Conservation (phyloP, 345 rosid species). For the Populus nigra region DNA sequence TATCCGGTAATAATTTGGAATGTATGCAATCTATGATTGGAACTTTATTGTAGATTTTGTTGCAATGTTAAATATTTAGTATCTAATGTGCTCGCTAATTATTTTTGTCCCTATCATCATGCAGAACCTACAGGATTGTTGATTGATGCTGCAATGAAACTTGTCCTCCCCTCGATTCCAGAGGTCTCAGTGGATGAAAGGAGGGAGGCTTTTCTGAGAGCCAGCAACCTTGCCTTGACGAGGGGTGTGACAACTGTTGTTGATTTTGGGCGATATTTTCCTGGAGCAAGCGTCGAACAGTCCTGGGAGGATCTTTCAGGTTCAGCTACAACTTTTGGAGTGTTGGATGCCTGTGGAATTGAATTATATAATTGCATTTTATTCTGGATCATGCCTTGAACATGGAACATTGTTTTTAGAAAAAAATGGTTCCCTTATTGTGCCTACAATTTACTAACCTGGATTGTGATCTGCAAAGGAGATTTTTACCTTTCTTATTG, state of each 20-base stretch:
- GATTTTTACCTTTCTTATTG: too few relatives aligned
- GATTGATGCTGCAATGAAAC: constrained; percentile 86
- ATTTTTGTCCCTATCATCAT: background rate
- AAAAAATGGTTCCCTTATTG: background rate
- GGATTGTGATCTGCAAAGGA: too few relatives aligned
- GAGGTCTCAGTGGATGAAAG: constrained; percentile 68
- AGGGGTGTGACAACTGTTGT: constrained; percentile 84
- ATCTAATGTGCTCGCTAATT: background rate
- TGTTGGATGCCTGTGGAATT: constrained; percentile 6
- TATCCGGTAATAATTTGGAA: background rate
- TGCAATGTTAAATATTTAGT: background rate
- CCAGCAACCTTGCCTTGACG: constrained; percentile 65
- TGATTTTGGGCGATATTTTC: constrained; percentile 82
- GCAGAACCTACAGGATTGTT: constrained; percentile 83
- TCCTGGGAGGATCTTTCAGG: constrained; percentile 94
- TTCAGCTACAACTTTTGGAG: constrained; percentile 22
- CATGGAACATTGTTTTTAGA: background rate
- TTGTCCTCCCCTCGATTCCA: constrained; percentile 51
- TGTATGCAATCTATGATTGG: background rate
- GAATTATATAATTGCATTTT: background rate
- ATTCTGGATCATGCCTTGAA: background rate
- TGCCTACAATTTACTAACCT: background rate
- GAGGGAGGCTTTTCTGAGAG: constrained; percentile 77
- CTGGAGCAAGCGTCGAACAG: constrained; percentile 57
- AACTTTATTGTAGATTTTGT: background rate